Base-by-base conservation (phyloP, 176 grass and related monocot species). In the Urochloa ruziziensis region DNA sequence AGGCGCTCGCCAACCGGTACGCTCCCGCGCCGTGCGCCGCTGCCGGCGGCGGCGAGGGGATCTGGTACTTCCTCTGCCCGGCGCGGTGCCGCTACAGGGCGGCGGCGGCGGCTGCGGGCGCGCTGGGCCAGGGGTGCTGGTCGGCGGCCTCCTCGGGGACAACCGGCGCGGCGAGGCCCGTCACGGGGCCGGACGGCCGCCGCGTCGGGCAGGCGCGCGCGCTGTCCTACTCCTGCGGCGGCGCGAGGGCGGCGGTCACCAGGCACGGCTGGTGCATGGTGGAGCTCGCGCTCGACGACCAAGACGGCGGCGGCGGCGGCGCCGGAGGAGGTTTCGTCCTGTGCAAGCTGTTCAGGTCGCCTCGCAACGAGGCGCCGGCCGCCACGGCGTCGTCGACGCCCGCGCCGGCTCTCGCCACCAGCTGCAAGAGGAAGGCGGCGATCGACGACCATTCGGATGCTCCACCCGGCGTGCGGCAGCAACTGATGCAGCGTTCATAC, bases 201-300 rank as follows among this genome's bases (percentile, higher is more conserved):
- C 18, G 59, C 40, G 39, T 78, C 25, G 58, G 75, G 9, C 10
- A 30, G 37, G 12, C 28, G 75, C 75, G 58, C 24, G 42, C 37
- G 75, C 18, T 78, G 56, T 62, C 25, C 37, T 78, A 60, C 73
- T 40, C 39, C 39, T 57, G 33, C 51, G 56, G 37, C 73, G 53
- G 73, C 2, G 53, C 36, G 23, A 60, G 13, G 33, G 28, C 74
- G 53, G 3, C 62, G 0, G 35, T 61, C 74, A 43, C 74, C 56
- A 77, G 74, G 74, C 54, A 18, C 14, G 54, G 36, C 23, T 77
- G 74, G 54, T 43, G 35, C 56, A 77, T 61, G 74, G 35, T 77
- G 19, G 74, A 77, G 37, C 57, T 77, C 56, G 29, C 36, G n/a
- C 54, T 77, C n/a, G 29, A n/a, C 48, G 54, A 18, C 1, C 21